Evolutionary conservation across 306 rosid species (phyloP), one percentile per base, ranked within the genome.

Genomic region (Biancaea sappan): DNA sequence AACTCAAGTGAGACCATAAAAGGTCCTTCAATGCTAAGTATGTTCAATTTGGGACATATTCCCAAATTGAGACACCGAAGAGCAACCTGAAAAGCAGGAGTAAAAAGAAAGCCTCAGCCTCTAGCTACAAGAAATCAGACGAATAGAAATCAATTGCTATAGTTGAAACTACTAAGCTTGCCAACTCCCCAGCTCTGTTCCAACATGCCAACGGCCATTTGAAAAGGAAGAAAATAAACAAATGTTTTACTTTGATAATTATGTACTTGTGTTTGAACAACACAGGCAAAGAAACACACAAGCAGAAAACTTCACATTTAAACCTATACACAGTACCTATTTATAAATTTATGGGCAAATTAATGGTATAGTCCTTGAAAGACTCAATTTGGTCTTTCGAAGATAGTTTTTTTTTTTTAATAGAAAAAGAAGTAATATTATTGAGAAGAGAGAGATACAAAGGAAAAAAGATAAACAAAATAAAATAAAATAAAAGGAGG

Each of bases 1-100:
- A 92, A 76, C 84, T 92, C 97, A 25, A 92, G 96, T 50, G 83
- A 76, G 66, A 82, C 90, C 96, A 92, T 90, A 52, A 48, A 71
- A 1, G 96, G 89, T 4, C 96, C 94, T 64, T 86, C 86, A 5
- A 92, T 87, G 73, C 84, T 80, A 67, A 92, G 90, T 14, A 57
- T 83, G 26, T 71, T 88, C 82, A 92, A 73, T 82, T 92, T 92
- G 19, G 97, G 97, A 81, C 97, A 92, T 52, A 92, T 92, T 73
- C 97, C 97, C 59, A 92, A 77, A 80, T 92, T 92, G 25, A 92
- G 89, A 26, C 89, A 85, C 69, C 78, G 84, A 38, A 92, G 97
- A 62, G 96, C 92, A 69, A 90, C 97, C 97, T 92, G 84, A 65
- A 62, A 35, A 61, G 48, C 58, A 54, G 53, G 26, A 67, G 71